Conservation (phyloP, 805 yeast genomes). For the Huiozyma sinensis region DNA sequence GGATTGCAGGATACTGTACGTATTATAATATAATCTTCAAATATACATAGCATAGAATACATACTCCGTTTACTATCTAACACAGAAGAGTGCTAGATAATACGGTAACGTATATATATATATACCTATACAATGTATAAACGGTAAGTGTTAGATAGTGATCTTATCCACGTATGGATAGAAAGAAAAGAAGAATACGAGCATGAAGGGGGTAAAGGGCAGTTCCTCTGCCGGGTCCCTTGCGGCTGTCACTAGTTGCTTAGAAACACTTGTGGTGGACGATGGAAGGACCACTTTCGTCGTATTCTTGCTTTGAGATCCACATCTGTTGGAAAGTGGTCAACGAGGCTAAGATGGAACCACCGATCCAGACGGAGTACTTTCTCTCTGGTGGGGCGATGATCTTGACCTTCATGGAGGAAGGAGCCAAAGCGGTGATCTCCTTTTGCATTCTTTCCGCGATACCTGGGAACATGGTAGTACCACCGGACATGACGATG, state of each 20-base stretch:
- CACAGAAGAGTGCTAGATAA: too few species aligned
- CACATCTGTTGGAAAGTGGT: slow-evolving; percentile 99
- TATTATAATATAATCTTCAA: neutral
- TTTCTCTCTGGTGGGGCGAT: slow-evolving; percentile 99
- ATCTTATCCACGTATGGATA: too few species aligned
- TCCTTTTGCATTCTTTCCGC: slow-evolving; percentile 99
- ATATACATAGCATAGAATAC: too few species aligned
- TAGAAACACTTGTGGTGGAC: slow-evolving; percentile 51
- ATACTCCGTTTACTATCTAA: too few species aligned
- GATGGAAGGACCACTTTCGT: slow-evolving; percentile 99
- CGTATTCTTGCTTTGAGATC: slow-evolving; percentile 99
- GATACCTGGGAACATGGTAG: slow-evolving; percentile 99
- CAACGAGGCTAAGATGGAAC: slow-evolving; percentile 96
- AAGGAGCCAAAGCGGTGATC: slow-evolving; percentile 98
- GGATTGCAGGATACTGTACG: neutral
- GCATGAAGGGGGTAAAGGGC: too few species aligned
- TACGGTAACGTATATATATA: too few species aligned
- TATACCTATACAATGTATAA: too few species aligned
- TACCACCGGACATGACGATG: slow-evolving; percentile 99
- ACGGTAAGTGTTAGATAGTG: too few species aligned
- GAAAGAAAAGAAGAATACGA: too few species aligned
- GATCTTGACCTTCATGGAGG: slow-evolving; percentile 99
- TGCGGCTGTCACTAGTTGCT: neutral
- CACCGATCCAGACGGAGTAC: slow-evolving; percentile 99
- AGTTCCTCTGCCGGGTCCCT: too few species aligned